These are phyloP conservation scores for Mycena maculata DNA, from an alignment of 768 basidiomycete species.

Conservation along the genomic window DNA sequence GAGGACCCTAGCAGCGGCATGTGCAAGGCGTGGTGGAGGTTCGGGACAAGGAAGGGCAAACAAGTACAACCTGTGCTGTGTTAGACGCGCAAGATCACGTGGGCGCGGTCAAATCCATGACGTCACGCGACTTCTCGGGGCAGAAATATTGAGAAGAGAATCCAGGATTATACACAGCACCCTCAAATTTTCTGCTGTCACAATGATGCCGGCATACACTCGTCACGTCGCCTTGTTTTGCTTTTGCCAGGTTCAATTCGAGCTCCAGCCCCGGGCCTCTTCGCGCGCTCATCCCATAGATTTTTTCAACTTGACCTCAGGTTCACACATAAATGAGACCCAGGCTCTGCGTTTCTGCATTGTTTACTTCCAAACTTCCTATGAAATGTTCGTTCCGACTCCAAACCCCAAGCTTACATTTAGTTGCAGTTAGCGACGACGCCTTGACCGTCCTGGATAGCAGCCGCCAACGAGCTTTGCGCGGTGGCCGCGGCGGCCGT, in stretches of 20 bases:
- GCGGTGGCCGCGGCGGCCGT: slow-evolving; percentile 18
- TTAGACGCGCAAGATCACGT: slow-evolving; percentile 10
- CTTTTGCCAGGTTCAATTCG: too few species aligned
- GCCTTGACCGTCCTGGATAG: slow-evolving; percentile 26
- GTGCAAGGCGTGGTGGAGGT: neutral
- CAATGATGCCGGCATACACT: too few species aligned
- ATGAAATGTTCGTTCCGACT: neutral
- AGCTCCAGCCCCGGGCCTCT: too few species aligned
- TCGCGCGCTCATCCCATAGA: too few species aligned
- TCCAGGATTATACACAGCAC: too few species aligned
- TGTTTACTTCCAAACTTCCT: slow-evolving; percentile 22
- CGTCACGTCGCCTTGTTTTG: too few species aligned
- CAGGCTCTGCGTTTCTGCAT: slow-evolving; percentile 30
- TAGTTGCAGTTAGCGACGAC: slow-evolving; percentile 32
- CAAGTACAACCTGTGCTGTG: slow-evolving; percentile 12
- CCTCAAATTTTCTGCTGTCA: too few species aligned
- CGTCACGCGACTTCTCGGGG: neutral
- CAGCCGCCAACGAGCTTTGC: slow-evolving; percentile 25
- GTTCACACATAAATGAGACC: slow-evolving; percentile 13
- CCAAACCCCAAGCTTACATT: neutral
- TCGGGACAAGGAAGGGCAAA: neutral
- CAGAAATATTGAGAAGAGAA: neutral
- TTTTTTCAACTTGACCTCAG: neutral
- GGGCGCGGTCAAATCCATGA: neutral
- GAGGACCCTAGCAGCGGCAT: slow-evolving; percentile 22